A percentile compares a stretch with the other conserved stretches of the same genome.
Evolutionary conservation across 2,329 filamentous ascomycete genomes (phyloP).

Genomic region (Phaeomoniella chlamydospora): DNA sequence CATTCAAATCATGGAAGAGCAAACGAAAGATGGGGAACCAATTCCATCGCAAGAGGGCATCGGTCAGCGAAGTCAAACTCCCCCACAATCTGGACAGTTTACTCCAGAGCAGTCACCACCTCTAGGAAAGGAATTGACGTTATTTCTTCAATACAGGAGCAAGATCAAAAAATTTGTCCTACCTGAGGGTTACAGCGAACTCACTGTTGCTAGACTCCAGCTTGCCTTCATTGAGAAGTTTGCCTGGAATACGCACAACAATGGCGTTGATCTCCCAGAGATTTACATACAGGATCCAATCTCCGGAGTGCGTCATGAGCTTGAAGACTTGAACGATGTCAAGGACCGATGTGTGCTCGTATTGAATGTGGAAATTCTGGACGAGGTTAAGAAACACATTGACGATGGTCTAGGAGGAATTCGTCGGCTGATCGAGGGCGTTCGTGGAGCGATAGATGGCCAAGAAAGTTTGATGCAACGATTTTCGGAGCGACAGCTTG

Average conservation of each 20-base stretch:
- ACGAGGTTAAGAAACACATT: constrained; percentile 92
- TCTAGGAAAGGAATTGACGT: constrained; percentile 70
- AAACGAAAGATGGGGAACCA: neutral
- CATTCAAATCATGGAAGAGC: neutral
- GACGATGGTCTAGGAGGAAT: constrained; percentile 79
- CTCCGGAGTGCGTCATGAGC: constrained; percentile 89
- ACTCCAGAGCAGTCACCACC: constrained; percentile 54
- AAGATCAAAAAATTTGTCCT: constrained; percentile 95
- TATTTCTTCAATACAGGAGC: constrained; percentile 92
- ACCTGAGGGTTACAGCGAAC: constrained; percentile 65
- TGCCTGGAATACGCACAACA: constrained; percentile 94
- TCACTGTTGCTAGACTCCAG: constrained; percentile 78
- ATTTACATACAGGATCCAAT: constrained; percentile 96
- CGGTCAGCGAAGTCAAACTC: constrained; percentile 3
- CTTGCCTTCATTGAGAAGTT: constrained; percentile 98
- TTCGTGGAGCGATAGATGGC: constrained; percentile 70
- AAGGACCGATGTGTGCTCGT: constrained; percentile 94
- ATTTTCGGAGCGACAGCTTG: constrained; percentile 81
- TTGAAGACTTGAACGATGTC: constrained; percentile 84
- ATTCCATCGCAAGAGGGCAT: neutral
- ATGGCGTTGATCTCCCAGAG: constrained; percentile 82
- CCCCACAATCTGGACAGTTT: constrained; percentile 38
- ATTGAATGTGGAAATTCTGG: constrained; percentile 79
- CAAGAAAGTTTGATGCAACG: constrained; percentile 70
- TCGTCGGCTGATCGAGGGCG: constrained; percentile 68